Base-by-base conservation (phyloP, 1,139 yeast species). In the Yamadazyma membranifaciens region DNA sequence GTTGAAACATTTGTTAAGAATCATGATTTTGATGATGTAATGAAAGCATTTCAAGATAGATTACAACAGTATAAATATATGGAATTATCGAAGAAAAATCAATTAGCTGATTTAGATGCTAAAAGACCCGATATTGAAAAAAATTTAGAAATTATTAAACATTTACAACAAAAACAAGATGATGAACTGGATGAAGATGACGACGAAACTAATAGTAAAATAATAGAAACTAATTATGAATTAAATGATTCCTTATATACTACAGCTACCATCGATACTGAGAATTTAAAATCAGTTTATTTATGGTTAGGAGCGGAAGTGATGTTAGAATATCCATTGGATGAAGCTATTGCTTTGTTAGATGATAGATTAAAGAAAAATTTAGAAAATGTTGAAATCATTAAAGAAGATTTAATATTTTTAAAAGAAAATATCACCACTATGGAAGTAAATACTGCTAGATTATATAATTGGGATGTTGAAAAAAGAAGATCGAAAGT, bases 261-360 rank as follows among this genome's bases (percentile, higher is more conserved):
- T 12, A 80, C 81, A 46, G 98, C 98, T 2, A 73, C 73, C 29
- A 73, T 92, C 30, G 79, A 85, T 38, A 58, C 69, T 15, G 62
- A 69, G 30, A 63, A 59, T 28, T 57, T 69, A 45, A 55, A 70
- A 31, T 64, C 73, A 2, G 98, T 92, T 2, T 81, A 80, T 48
- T 73, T 92, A 41, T 92, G 98, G 98, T 73, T 92, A 15, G 99
- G 99, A 9, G 98, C 99, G 1, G 96, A 91, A 55, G 94, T 92
- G 14, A 92, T 92, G 98, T 72, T 94, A 55, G 98, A 92, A 59
- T 92, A 92, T 59, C 91, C 96, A 4, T 70, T 88, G 29, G 85
- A 79, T 34, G 98, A 92, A 59, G 98, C 98, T 1, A 75, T 82
- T 37, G 81, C 70, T 25, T 70, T 94, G 52, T 69, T 94, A 45